Base-by-base conservation (phyloP, 805 yeast species). In the Priceomyces carsonii region DNA sequence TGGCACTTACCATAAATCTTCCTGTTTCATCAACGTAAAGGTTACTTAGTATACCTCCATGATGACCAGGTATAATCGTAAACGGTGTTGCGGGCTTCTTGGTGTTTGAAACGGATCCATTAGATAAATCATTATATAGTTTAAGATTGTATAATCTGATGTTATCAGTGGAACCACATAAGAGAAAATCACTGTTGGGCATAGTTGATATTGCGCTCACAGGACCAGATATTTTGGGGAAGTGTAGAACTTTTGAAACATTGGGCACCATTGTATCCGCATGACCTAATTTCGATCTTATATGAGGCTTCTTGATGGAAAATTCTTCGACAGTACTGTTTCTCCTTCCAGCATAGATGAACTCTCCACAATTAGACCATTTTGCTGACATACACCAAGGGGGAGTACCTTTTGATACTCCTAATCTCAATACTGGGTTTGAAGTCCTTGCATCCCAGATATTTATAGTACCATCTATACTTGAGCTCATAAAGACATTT, bases 311-410 rank as follows among this genome's bases (percentile, higher is more conserved):
- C 40, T 80, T 72, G 8, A 85, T 40, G 24, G 82, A 81, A 35
- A 76, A 75, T 50, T 82, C 87, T 47, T 91, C 96, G 4, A 91
- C 88, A 1, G 82, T 71, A 29, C 93, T 83, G 55, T 91, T 93
- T 58, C 99, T 75, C 44, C 99, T 74, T 0, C 98, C 99, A 3
- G 81, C 88, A 52, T 72, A 91, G 4, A 89, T 70, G 26, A 65
- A 70, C 38, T 85, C 81, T 8, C 99, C 99, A 50, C 83, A 82
- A 33, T 69, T 68, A 6, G 95, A 82, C 97, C 98, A 91, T 37
- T 85, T 78, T 0, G 96, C 78, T 6, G 87, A 76, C 74, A 84
- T 80, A 58, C 95, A 84, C 98, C 98, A 93, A 0, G 98, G 98
- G 0, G 98, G 96, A 0, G 83, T 74, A 1, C 77, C 78, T 7